Percentiles rank a stretch among this genome's conserved stretches.
These are phyloP conservation scores for Clonostachys sp. DNA, from an alignment of 2,329 filamentous ascomycete species.

Conservation along the genomic window DNA sequence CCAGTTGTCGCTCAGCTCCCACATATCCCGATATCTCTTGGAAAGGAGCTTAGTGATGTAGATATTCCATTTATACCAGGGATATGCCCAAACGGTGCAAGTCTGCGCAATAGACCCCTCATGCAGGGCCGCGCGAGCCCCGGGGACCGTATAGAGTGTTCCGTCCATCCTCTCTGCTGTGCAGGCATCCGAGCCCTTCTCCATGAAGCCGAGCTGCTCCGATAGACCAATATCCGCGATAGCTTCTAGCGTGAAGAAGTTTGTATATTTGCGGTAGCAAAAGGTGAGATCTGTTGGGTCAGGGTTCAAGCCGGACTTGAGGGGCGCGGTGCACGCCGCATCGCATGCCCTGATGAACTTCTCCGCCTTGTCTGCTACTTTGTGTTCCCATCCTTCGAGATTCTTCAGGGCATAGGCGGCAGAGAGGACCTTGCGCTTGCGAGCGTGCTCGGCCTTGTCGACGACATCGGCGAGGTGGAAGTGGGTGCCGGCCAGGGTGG, in stretches of 20 bases:
- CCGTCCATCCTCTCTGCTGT: background rate
- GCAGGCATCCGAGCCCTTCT: background rate
- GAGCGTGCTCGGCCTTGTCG: too few species aligned
- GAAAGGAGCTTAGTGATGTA: background rate
- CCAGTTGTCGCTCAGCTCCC: background rate
- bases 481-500: constrained; percentile 37
- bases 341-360: background rate
- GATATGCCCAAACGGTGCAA: background rate
- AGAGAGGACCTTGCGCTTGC: constrained; percentile 26
- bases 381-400: constrained; percentile 1
- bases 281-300: constrained; percentile 13
- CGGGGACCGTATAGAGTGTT: background rate
- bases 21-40: too few species aligned
- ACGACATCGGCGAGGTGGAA: constrained; percentile 33
- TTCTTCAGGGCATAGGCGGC: constrained; percentile 20
- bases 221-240: constrained; percentile 38
- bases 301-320: background rate
- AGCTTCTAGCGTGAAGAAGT: constrained; percentile 52
- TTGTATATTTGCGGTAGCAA: constrained; percentile 46
- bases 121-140: too few species aligned
- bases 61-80: background rate
- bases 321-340: background rate
- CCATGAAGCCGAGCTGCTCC: background rate
- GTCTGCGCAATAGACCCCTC: too few species aligned
- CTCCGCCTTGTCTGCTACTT: background rate